Base-by-base conservation (phyloP, 306 rosid species). In the Cucumis cinereus region DNA sequence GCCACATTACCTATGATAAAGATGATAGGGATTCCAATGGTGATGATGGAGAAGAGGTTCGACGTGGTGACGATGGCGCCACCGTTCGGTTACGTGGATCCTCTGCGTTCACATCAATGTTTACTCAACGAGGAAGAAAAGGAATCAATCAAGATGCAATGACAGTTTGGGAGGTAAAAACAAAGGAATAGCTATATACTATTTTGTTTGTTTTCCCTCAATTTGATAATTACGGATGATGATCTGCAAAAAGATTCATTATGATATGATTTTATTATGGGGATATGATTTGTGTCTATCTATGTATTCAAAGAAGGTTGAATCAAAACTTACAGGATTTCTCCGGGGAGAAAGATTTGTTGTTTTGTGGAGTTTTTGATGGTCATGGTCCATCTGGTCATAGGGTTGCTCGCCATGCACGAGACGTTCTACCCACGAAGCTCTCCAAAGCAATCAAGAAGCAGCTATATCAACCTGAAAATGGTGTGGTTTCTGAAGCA, bases 381-480 rank as follows among this genome's bases (percentile, higher is more conserved):
- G 99, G 99, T 45, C 99, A 95, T 77, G 98, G 99, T 76, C 97
- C 98, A 47, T 69, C 75, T 43, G 99, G 99, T 14, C 99, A 95
- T 84, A 86, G 76, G 66, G 83, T 92, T 23, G 83, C 98, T 7
- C 90, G 86, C 47, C 83, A 81, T 45, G 82, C 89, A 36, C 89
- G 98, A 7, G 88, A 92, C 71, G 76, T 71, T 62, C 78, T 95
- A 6, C 98, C 99, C n/a, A 66, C 82, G n/a, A 92, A 84, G 78
- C 89, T 95, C 56, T 81, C 97, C 13, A 83, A 75, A 77, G 84
- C 91, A 36, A 82, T 94, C 54, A 86, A 86, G 80, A 73, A 79
- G 62, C 80, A 84, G 83, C 78, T 45, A 70, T 66, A 16, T 10
- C 78, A 58, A 67, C 43, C 11, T 11, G 41, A 47, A 47, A 49